Percentiles rank a stretch among this genome's conserved stretches.
Evolutionary conservation across 139 green algal genomes (phyloP).

Genomic region (Tetradesmus lagerheimii): DNA sequence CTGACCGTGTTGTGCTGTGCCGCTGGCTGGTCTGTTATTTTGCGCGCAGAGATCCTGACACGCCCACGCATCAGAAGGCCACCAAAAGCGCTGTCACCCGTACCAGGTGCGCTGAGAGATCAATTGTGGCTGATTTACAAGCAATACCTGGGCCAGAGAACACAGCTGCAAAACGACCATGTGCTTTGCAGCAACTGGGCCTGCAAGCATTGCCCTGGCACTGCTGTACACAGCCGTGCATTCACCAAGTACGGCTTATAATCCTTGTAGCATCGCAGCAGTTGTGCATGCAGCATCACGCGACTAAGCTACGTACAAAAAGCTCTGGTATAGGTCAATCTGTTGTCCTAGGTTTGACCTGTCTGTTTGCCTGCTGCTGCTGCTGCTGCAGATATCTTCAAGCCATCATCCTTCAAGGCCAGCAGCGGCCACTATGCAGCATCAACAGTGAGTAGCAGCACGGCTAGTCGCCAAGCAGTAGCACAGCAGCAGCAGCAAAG

Average conservation of each 20-base stretch:
- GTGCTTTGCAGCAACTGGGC: too few species aligned
- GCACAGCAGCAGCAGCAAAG: not conserved
- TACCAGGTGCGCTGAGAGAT: constrained; percentile 2
- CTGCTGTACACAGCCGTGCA: not conserved
- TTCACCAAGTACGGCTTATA: too few species aligned
- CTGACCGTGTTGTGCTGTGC: not conserved
- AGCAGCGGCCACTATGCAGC: not conserved
- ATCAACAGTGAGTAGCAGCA: not conserved
- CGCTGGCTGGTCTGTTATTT: not conserved
- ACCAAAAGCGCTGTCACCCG: constrained; percentile 10
- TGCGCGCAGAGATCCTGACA: constrained; percentile 18
- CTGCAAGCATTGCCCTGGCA: too few species aligned
- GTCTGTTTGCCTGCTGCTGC: not conserved
- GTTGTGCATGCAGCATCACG: too few species aligned
- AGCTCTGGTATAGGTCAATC: too few species aligned
- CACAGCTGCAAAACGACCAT: too few species aligned
- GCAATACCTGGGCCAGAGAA: too few species aligned
- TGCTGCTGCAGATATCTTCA: constrained; percentile 23
- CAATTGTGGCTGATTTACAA: too few species aligned
- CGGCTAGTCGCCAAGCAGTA: constrained; percentile 6
- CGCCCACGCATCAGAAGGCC: not conserved
- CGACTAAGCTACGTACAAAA: too few species aligned
- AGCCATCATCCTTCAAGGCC: not conserved
- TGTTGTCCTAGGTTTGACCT: too few species aligned
- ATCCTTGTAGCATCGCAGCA: too few species aligned